Evolutionary conservation across 352 stramenopile genomes (phyloP), one percentile per base, ranked within the genome.

Genomic region (Globisporangium uncinulatum): DNA sequence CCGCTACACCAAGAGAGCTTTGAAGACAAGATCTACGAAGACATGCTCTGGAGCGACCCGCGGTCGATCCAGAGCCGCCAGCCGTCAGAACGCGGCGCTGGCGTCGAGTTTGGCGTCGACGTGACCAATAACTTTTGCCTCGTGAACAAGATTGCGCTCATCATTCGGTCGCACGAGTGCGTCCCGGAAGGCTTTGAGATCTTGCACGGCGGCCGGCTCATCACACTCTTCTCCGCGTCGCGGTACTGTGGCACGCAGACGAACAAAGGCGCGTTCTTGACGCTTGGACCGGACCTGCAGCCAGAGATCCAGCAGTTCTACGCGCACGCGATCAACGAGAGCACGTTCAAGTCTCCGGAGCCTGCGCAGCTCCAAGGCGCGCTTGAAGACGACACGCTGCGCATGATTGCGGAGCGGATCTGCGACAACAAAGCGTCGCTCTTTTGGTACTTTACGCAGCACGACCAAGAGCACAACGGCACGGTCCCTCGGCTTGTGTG

Each of bases 271-370:
- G 92, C 92, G 0, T 97, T 97, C 59, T 69, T 98, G 24, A 96
- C 88, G 9, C 74, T 98, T 24, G 89, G 91, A 0, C 77, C 84
- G 1, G 87, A 97, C 51, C 72, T 98, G 9, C 89, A 96, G 56
- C 92, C 90, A 1, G 90, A 96, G 50, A 97, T 98, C 51, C 90
- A 98, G 69, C 92, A 98, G 66, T 98, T 97, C 63, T 97, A 97
- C 63, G 92, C 89, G 0, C 86, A 96, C 62, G 71, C 79, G 21
- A 77, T 97, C 19, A 76, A 95, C 55, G 76, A 91, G 47, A 91
- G 63, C 58, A 88, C 79, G 15, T 95, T 91, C 57, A 79, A 87
- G 43, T 66, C 67, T 13, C 79, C 83, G 0, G 77, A 88, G 48
- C 74, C 79, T 19, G 74, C 74, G 2, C 74, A 91, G 49, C 72